Conservation (phyloP, 345 rosid species). For the Barbarea vulgaris region DNA sequence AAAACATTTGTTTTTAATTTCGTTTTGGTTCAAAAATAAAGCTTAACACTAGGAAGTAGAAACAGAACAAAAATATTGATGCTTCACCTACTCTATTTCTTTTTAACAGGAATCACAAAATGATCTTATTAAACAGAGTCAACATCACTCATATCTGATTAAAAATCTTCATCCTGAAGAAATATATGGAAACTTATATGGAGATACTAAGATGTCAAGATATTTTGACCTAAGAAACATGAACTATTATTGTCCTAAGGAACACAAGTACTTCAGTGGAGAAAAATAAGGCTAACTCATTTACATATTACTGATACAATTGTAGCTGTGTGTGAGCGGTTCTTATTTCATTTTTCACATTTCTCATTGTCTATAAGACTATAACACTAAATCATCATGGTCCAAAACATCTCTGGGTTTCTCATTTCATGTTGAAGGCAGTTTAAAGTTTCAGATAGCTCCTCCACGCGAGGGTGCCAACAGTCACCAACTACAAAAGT, state of each 20-base stretch:
- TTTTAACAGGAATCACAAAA: not conserved
- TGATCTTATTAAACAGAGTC: not conserved
- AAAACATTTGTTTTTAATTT: not conserved
- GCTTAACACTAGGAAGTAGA: not conserved
- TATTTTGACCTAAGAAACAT: conserved; percentile 13
- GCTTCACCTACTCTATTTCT: not conserved
- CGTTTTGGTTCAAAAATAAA: not conserved
- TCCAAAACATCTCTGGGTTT: conserved; percentile 32
- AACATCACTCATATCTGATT: conserved; percentile 6
- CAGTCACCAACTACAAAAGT: conserved; percentile 56
- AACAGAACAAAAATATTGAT: not conserved
- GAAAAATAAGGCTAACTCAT: not conserved
- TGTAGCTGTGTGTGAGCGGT: not conserved
- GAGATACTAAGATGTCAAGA: not conserved
- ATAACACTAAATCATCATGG: not conserved
- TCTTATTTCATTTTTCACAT: not conserved
- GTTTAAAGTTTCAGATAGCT: conserved; percentile 40
- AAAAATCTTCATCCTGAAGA: not conserved
- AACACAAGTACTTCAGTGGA: not conserved
- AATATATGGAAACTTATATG: not conserved
- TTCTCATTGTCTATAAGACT: conserved; percentile 13
- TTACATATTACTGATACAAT: not conserved
- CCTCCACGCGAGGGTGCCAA: conserved; percentile 42
- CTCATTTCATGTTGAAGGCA: conserved; percentile 57
- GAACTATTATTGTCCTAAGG: not conserved